Conservation (phyloP, 345 rosid species). For the Lumnitzera littorea region DNA sequence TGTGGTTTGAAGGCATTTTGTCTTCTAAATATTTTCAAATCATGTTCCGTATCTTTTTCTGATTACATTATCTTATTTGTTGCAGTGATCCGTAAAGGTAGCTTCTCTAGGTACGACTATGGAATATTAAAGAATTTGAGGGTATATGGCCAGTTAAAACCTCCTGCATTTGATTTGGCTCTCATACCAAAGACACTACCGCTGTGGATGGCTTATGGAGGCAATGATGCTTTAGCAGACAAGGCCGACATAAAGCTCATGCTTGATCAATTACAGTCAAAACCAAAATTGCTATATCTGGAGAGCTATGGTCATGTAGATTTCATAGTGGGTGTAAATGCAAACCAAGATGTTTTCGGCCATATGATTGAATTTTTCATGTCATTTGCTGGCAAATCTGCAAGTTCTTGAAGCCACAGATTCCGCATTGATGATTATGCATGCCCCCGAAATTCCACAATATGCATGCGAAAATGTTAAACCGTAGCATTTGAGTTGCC, state of each 20-base stretch:
- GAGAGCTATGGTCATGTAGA: slow-evolving; percentile 76
- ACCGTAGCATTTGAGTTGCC: too few relatives aligned
- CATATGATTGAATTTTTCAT: slow-evolving; percentile 61
- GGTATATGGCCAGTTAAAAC: slow-evolving; percentile 45
- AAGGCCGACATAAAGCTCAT: slow-evolving; percentile 56
- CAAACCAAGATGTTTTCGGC: slow-evolving; percentile 50
- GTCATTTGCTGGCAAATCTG: slow-evolving; percentile 26
- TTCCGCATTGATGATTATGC: background rate
- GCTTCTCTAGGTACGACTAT: slow-evolving; percentile 65
- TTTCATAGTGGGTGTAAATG: slow-evolving; percentile 47
- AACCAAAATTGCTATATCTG: slow-evolving; percentile 61
- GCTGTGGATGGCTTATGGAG: slow-evolving; percentile 89
- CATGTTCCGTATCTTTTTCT: background rate
- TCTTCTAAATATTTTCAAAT: too few relatives aligned
- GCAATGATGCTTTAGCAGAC: slow-evolving; percentile 67
- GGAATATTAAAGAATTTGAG: slow-evolving; percentile 57
- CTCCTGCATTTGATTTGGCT: slow-evolving; percentile 63
- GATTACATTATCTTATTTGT: slow-evolving; percentile 4
- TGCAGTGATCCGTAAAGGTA: slow-evolving; percentile 90
- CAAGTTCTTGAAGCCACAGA: slow-evolving; percentile 26
- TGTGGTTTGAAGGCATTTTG: too few relatives aligned
- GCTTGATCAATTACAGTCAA: slow-evolving; percentile 38
- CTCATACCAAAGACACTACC: slow-evolving; percentile 63
- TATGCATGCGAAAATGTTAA: background rate
- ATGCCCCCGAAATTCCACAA: background rate